Percentiles rank a stretch among this genome's conserved stretches.
Evolutionary conservation across 2,329 filamentous ascomycete species (phyloP).

Genomic region (Hymenoscyphus occultus): DNA sequence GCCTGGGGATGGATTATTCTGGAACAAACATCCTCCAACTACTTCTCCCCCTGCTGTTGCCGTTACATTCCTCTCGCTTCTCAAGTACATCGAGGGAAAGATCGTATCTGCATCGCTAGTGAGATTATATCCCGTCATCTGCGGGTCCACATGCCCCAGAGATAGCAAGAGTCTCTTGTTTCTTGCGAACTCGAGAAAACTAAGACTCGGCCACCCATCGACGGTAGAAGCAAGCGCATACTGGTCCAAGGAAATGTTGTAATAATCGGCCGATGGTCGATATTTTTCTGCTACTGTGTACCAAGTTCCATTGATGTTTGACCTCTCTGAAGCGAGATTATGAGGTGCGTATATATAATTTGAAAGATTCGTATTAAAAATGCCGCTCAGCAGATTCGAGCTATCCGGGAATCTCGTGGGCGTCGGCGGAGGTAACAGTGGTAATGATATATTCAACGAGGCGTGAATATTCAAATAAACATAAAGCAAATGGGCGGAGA

Average conservation of each 20-base stretch:
- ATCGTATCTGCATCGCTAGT: constrained; percentile 48
- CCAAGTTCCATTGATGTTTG: constrained; percentile 58
- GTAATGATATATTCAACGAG: constrained; percentile 44
- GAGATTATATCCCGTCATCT: constrained; percentile 56
- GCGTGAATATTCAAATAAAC: constrained; percentile 59
- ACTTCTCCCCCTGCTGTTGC: constrained; percentile 41
- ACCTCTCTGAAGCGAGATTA: constrained; percentile 48
- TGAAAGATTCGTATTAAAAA: constrained; percentile 47
- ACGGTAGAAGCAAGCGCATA: constrained; percentile 44
- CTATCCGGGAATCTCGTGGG: constrained; percentile 44
- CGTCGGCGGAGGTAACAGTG: constrained; percentile 43
- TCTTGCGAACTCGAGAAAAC: constrained; percentile 52
- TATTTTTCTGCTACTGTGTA: constrained; percentile 43
- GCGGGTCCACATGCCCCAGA: constrained; percentile 55
- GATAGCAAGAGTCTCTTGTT: constrained; percentile 53
- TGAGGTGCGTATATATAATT: constrained; percentile 53
- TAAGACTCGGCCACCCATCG: constrained; percentile 63
- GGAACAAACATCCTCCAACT: constrained; percentile 53
- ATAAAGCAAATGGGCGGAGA: constrained; percentile 52
- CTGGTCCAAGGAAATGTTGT: constrained; percentile 36
- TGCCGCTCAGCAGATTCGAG: constrained; percentile 44
- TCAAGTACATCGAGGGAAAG: constrained; percentile 48
- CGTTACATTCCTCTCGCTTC: constrained; percentile 37
- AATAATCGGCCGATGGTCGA: constrained; percentile 52
- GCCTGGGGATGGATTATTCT: constrained; percentile 41